Conservation (phyloP, 805 yeast species). For the Torulaspora quercuum region DNA sequence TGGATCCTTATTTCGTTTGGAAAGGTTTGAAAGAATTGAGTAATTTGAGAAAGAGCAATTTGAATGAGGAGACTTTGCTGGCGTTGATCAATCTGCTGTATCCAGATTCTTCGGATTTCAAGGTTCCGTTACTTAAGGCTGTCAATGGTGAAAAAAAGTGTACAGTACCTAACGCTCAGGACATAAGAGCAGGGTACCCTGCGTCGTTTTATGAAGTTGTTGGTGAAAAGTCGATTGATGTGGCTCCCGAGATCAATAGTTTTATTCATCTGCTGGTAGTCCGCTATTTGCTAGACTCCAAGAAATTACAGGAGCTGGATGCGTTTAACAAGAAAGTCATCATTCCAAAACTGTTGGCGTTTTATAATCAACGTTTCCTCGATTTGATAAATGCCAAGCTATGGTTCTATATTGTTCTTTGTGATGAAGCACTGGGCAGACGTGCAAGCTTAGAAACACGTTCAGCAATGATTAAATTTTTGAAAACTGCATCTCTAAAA, state of each 20-base stretch:
- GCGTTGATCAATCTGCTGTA: constrained; percentile 54
- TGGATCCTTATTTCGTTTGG: constrained; percentile 84
- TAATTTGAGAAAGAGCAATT: constrained; percentile 56
- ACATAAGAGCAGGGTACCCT: constrained; percentile 33
- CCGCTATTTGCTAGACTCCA: constrained; percentile 65
- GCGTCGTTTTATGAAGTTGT: constrained; percentile 33
- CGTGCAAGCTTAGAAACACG: constrained; percentile 43
- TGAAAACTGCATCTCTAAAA: constrained; percentile 85
- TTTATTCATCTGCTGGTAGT: constrained; percentile 77
- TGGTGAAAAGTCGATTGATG: constrained; percentile 33
- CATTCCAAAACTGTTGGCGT: constrained; percentile 46
- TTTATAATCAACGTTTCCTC: constrained; percentile 74
- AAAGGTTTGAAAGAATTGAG: constrained; percentile 83
- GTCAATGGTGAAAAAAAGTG: constrained; percentile 38
- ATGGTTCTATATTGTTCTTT: constrained; percentile 86
- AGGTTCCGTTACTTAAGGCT: constrained; percentile 41
- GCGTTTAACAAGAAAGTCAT: constrained; percentile 52
- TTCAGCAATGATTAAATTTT: constrained; percentile 63
- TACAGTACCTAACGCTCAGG: constrained; percentile 37
- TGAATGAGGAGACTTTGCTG: constrained; percentile 53
- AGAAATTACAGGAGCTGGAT: constrained; percentile 48
- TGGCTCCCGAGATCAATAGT: constrained; percentile 76
- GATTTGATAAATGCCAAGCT: constrained; percentile 85
- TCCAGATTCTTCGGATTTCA: constrained; percentile 47
- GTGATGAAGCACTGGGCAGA: constrained; percentile 56